Conservation (phyloP, 192 early-diverging fungal species). For the Mortierella claussenii region DNA sequence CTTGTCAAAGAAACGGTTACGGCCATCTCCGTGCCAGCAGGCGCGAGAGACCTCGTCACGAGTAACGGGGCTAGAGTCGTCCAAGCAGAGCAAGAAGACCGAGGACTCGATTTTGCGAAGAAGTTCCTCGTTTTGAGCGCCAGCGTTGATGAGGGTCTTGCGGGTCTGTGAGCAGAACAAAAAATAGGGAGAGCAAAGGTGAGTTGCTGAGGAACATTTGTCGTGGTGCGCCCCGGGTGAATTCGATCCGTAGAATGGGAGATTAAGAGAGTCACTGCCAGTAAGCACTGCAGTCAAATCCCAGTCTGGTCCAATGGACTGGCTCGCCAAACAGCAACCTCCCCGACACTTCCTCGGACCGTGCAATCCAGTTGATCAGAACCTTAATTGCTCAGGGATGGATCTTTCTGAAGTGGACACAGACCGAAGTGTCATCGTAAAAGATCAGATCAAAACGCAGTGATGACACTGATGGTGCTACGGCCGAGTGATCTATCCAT, state of each 20-base stretch:
- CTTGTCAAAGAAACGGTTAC: constrained; percentile 99
- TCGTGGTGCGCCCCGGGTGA: no score
- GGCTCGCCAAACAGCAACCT: no score
- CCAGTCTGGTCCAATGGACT: no score
- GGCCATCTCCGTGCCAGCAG: constrained; percentile 96
- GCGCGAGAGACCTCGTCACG: constrained; percentile 87
- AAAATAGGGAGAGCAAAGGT: neutral
- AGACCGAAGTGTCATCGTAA: no score
- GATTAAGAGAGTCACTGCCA: no score
- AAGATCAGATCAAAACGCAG: no score
- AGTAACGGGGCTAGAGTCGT: constrained; percentile 87
- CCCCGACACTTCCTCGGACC: no score
- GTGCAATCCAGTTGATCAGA: neutral
- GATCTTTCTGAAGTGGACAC: neutral
- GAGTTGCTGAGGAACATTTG: neutral
- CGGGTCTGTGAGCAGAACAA: constrained; percentile 57
- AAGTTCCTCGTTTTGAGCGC: constrained; percentile 74
- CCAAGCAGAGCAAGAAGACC: constrained; percentile 90
- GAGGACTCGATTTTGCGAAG: constrained; percentile 89
- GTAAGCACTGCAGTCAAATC: no score
- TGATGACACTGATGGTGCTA: no score
- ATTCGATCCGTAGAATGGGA: no score
- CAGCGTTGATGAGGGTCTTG: constrained; percentile 69
- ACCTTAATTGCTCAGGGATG: neutral
- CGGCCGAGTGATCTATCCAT: no score